These are phyloP conservation scores for Scutellaria galericulata DNA, from an alignment of 257 asterid genomes.

Conservation along the genomic window DNA sequence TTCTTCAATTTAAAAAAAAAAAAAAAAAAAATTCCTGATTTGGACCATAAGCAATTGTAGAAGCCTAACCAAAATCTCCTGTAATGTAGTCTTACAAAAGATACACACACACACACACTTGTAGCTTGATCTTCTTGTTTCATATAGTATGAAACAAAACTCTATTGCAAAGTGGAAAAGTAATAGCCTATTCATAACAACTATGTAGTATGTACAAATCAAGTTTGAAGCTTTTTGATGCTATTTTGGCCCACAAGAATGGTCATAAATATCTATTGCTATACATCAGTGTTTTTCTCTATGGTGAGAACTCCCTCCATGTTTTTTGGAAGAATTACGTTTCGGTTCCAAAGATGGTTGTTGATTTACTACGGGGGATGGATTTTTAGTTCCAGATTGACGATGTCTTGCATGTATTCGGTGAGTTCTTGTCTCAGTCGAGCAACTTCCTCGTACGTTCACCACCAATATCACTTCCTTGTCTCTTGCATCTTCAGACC, in stretches of 20 bases:
- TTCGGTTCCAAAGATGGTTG: constrained; percentile 41
- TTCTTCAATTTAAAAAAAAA: not conserved
- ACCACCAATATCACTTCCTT: constrained; percentile 70
- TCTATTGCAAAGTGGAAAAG: constrained; percentile 10
- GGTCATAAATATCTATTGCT: not conserved
- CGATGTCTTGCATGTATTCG: constrained; percentile 52
- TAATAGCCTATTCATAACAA: constrained; percentile 26
- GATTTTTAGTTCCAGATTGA: constrained; percentile 38
- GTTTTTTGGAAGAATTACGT: constrained; percentile 46
- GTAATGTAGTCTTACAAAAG: not conserved
- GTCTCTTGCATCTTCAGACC: constrained; percentile 80
- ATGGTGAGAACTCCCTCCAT: constrained; percentile 47
- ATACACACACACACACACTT: constrained; percentile 17
- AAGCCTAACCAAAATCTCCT: constrained; percentile 8
- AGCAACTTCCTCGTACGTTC: constrained; percentile 56
- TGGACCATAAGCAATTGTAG: not conserved
- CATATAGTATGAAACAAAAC: not conserved
- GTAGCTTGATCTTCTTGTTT: too few relatives aligned
- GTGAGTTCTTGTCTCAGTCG: constrained; percentile 55
- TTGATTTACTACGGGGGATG: not conserved
- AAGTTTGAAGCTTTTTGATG: not conserved
- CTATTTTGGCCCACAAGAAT: constrained; percentile 3
- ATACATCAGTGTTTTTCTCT: constrained; percentile 34
- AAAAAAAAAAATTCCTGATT: not conserved
- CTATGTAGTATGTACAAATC: constrained; percentile 30